Base-by-base conservation (phyloP, 2,329 filamentous ascomycete genomes). In the Clarireedia hainanense region DNA sequence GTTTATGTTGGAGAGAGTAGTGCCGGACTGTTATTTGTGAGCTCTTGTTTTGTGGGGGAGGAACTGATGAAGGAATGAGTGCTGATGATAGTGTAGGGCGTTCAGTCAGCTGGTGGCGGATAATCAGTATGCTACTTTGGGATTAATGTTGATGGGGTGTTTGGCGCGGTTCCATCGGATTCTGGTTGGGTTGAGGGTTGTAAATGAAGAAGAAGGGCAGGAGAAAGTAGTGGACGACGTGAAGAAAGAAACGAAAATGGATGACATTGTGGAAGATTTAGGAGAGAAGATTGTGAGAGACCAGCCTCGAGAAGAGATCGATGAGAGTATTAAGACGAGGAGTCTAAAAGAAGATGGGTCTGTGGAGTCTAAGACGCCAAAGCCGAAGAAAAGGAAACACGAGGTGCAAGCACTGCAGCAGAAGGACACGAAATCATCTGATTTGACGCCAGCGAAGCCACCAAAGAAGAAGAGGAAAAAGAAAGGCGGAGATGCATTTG, bases 21-120 rank as follows among this genome's bases (percentile, higher is more conserved):
- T 74, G 24, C 71, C 72, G 34, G 72, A 68, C 36, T 73, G 71
- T 50, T 80, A 74, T 63, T 36, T 74, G 77, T 80, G 62, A 57
- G 76, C 72, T 36, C 4, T 76, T 15, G 66, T 72, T 34, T 76
- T 47, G 20, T 40, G 34, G 39, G n/a, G 23, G 30, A 24, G 30
- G 42, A 15, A 39, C 14, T 10, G 14, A 12, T 34, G 12, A n/a
- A 6, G 17, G 40, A n/a, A 6, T 10, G 37, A 37, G 24, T 17
- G 45, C 54, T 61, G 55, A 69, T 73, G 62, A 70, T 61, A 47
- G 74, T 74, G 20, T 57, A 68, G 71, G 17, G 75, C 80, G 1
- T 91, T 92, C 68, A 83, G 84, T 1, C 85, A 84, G 60, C 72
- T 92, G 43, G 73, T 85, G 3, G 84, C 84, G 17, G 87, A 91